Percentiles rank a stretch among this genome's conserved stretches.
Conservation (phyloP, 768 basidiomycete species). For the Amanita thiersii region DNA sequence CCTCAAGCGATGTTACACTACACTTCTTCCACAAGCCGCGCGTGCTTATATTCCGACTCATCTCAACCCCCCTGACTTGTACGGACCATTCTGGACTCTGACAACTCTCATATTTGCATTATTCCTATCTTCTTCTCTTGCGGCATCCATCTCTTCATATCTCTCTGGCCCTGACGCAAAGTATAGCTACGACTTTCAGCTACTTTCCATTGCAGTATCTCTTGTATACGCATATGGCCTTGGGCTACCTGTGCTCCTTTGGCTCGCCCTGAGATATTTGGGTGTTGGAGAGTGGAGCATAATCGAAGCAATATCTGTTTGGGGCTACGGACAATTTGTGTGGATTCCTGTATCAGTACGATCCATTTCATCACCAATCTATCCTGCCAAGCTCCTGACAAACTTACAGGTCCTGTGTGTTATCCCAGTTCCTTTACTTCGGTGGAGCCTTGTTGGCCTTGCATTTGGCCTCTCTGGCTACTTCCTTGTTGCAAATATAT, state of each 20-base stretch:
- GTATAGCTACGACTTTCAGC: slow-evolving; percentile 79
- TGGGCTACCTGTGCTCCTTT: slow-evolving; percentile 71
- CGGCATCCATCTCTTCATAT: slow-evolving; percentile 81
- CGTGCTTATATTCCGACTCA: slow-evolving; percentile 52
- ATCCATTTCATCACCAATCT: neutral
- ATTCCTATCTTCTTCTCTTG: slow-evolving; percentile 90
- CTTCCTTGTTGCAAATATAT: slow-evolving; percentile 80
- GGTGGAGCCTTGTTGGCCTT: slow-evolving; percentile 70
- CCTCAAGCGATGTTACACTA: slow-evolving; percentile 66
- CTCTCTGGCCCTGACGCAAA: slow-evolving; percentile 50
- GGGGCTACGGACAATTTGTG: slow-evolving; percentile 77
- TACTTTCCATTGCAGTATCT: slow-evolving; percentile 75
- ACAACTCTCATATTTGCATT: slow-evolving; percentile 91
- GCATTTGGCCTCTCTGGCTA: slow-evolving; percentile 79
- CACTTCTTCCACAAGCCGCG: slow-evolving; percentile 64
- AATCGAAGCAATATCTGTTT: slow-evolving; percentile 72
- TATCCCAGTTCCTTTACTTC: slow-evolving; percentile 72
- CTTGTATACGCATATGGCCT: slow-evolving; percentile 87
- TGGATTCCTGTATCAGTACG: slow-evolving; percentile 86
- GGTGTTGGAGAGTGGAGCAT: slow-evolving; percentile 89
- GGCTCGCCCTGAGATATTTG: slow-evolving; percentile 78
- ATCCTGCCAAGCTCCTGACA: neutral
- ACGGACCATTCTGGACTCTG: slow-evolving; percentile 96
- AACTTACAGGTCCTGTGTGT: slow-evolving; percentile 66
- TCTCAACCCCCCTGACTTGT: slow-evolving; percentile 65